Conservation (phyloP, 2,329 filamentous ascomycete genomes). For the Thermoascus crustaceus region DNA sequence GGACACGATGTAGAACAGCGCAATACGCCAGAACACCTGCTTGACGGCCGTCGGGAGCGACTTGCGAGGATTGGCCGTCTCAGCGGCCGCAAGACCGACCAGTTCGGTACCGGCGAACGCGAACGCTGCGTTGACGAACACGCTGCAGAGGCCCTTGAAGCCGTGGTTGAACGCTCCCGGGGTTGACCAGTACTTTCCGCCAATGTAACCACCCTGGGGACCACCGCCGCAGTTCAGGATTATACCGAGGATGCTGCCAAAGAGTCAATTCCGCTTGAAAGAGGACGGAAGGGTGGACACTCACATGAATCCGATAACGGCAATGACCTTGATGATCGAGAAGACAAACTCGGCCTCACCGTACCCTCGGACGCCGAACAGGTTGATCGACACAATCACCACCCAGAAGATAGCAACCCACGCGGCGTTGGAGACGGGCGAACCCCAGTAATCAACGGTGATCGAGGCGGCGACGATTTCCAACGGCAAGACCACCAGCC, state of each 20-base stretch:
- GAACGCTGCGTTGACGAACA: slow-evolving; percentile 57
- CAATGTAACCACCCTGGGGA: slow-evolving; percentile 66
- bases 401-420: slow-evolving; percentile 78
- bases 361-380: slow-evolving; percentile 82
- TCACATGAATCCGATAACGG: slow-evolving; percentile 81
- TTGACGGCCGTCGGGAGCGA: slow-evolving; percentile 80
- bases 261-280: slow-evolving; percentile 9
- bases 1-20: slow-evolving; percentile 80
- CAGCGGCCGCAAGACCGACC: slow-evolving; percentile 52
- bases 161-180: slow-evolving; percentile 69
- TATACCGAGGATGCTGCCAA: slow-evolving; percentile 67
- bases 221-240: slow-evolving; percentile 78
- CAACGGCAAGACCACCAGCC: slow-evolving; percentile 73
- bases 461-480: slow-evolving; percentile 83
- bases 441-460: slow-evolving; percentile 73
- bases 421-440: slow-evolving; percentile 56
- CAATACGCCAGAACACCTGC: slow-evolving; percentile 92
- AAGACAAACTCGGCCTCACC: slow-evolving; percentile 87
- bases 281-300: slow-evolving; percentile 20
- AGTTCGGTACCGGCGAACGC: slow-evolving; percentile 56
- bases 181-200: slow-evolving; percentile 64
- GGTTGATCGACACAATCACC: slow-evolving; percentile 70
- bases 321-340: slow-evolving; percentile 74
- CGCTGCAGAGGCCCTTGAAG: slow-evolving; percentile 56
- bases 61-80: slow-evolving; percentile 53